Evolutionary conservation across 2,329 filamentous ascomycete species (phyloP), one percentile per base, ranked within the genome.

Genomic region (Fusarium longipes): DNA sequence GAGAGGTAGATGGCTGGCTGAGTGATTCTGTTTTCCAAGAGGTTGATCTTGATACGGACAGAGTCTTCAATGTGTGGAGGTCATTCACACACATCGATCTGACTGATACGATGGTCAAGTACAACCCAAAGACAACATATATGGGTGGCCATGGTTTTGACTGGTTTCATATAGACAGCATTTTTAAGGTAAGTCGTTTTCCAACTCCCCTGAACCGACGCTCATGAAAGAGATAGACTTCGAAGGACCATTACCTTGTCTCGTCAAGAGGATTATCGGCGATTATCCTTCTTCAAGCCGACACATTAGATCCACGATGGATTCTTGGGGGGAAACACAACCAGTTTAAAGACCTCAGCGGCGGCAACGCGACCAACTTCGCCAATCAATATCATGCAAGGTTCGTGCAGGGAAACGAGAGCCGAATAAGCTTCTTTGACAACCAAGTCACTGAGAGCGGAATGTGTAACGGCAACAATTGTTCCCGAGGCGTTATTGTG

Each of bases 391-490:
- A 87, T 64, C 79, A 87, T 66, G 83, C 82, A 3, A 80, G 80
- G 48, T 85, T 73, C 57, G 79, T 82, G 45, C 74, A 74, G 5
- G 78, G 81, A 3, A 79, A 84, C 50, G 84, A 85, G 11, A 72
- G 82, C 9, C 63, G 51, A 30, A 78, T 87, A 57, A 83, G 82
- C 7, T 77, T 88, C 49, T 87, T 84, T 68, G 85, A 88, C 73
- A 88, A 87, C 72, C 70, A 77, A 18, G 57, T 44, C 40, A 49
- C 43, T 11, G 53, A 63, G 18, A 68, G 30, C 32, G 69, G 69
- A 24, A 24, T 50, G 18, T 71, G 69, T 29, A 40, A 22, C 8
- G 33, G 30, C 18, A 30, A 44, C 14, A 63, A 65, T 29, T 72
- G 70, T 40, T 73, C 71, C 33, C 66, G 72, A 20, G 71, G 71